Conservation (phyloP, 495 filamentous ascomycete genomes). For the Neurospora discreta region DNA sequence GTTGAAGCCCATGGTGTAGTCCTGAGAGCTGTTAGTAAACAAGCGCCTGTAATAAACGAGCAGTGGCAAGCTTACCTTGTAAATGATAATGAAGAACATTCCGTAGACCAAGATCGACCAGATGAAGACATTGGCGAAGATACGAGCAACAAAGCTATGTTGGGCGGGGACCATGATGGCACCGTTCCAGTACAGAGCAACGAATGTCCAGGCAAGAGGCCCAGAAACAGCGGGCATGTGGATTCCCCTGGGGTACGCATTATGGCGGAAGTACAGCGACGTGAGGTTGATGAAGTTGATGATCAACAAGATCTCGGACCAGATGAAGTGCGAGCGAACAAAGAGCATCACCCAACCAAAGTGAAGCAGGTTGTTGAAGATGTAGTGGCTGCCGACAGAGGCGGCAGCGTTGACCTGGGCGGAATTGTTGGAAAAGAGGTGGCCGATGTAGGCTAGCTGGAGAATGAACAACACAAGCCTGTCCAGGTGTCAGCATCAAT, state of each 20-base stretch:
- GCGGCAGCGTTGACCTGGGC: slow-evolving; percentile 55
- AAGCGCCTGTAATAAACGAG: too few relatives aligned
- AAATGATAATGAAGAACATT: slow-evolving; percentile 53
- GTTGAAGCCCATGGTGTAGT: slow-evolving; percentile 74
- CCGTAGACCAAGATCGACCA: slow-evolving; percentile 73
- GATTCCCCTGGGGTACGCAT: slow-evolving; percentile 52
- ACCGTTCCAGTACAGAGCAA: slow-evolving; percentile 79
- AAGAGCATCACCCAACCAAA: slow-evolving; percentile 75
- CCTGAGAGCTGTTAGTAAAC: slow-evolving; percentile 24
- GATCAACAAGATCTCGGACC: slow-evolving; percentile 63
- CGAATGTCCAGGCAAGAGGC: slow-evolving; percentile 73
- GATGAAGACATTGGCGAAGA: slow-evolving; percentile 75
- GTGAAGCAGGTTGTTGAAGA: slow-evolving; percentile 69
- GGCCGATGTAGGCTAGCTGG: slow-evolving; percentile 63
- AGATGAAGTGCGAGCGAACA: slow-evolving; percentile 58
- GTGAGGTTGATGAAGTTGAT: slow-evolving; percentile 72
- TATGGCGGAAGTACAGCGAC: slow-evolving; percentile 69
- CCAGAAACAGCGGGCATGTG: slow-evolving; percentile 64
- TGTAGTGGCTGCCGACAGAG: slow-evolving; percentile 72
- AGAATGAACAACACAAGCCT: slow-evolving; percentile 66
- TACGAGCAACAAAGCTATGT: slow-evolving; percentile 47
- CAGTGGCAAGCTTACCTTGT: slow-evolving; percentile 35
- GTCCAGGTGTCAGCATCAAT: background rate
- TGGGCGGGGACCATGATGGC: slow-evolving; percentile 58
- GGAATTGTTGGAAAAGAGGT: slow-evolving; percentile 57